Percentiles rank a stretch among this genome's conserved stretches.
These are phyloP conservation scores for Iris pallida DNA, from an alignment of 116 monocot genomes.

Conservation along the genomic window DNA sequence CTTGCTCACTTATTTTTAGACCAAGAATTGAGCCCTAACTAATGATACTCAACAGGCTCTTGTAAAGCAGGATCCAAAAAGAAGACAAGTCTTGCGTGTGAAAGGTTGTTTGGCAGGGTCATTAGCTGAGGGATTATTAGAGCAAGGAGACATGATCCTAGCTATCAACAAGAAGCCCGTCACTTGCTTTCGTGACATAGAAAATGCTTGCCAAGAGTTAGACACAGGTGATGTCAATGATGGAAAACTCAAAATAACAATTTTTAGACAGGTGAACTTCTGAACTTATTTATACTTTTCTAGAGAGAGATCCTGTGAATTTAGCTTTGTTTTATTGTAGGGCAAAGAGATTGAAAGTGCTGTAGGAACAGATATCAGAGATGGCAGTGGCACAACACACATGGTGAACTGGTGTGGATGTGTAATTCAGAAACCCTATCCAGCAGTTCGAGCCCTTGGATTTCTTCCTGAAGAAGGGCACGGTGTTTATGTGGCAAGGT, in stretches of 20 bases:
- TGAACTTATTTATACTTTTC: not conserved
- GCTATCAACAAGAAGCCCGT: conserved; percentile 78
- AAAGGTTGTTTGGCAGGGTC: conserved; percentile 92
- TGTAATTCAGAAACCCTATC: conserved; percentile 83
- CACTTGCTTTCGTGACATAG: conserved; percentile 76
- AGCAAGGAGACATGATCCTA: conserved; percentile 85
- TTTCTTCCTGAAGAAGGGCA: conserved; percentile 96
- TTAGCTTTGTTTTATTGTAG: conserved; percentile 25
- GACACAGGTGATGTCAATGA: conserved; percentile 31
- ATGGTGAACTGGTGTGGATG: conserved; percentile 94
- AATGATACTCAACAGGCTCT: conserved; percentile 51
- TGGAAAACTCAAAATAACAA: conserved; percentile 55
- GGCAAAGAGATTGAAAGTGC: conserved; percentile 61
- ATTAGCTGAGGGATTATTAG: conserved; percentile 59
- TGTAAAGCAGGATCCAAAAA: conserved; percentile 67
- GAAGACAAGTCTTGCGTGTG: conserved; percentile 77
- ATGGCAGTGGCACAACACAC: conserved; percentile 78
- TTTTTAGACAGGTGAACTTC: conserved; percentile 65
- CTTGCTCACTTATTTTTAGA: too few relatives aligned
- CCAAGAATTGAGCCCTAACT: not conserved
- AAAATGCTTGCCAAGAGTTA: conserved; percentile 73
- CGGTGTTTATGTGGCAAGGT: conserved; percentile 87
- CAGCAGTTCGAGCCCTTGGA: conserved; percentile 83
- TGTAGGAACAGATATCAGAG: conserved; percentile 78
- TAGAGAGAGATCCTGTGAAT: not conserved